Evolutionary conservation across 2,329 filamentous ascomycete genomes (phyloP).

Genomic region (Trichoderma sp.): DNA sequence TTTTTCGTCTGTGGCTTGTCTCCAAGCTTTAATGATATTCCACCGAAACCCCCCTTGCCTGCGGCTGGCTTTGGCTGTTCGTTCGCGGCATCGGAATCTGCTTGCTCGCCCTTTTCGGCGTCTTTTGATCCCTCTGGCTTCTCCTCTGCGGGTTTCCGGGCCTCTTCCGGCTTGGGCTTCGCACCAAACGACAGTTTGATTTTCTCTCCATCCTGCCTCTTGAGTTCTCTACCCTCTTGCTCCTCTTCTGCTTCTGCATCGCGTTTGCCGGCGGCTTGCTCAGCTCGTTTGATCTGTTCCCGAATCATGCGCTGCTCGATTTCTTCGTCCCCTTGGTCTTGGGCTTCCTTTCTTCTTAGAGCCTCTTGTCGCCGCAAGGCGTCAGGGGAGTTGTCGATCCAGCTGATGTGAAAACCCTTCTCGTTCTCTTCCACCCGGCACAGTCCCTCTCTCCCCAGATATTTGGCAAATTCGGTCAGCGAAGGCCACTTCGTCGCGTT

Average conservation of each 20-base stretch:
- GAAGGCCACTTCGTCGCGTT: slow-evolving; percentile 89
- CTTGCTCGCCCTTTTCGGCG: slow-evolving; percentile 26
- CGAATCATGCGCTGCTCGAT: slow-evolving; percentile 80
- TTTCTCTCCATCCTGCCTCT: slow-evolving; percentile 73
- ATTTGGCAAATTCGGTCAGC: slow-evolving; percentile 87
- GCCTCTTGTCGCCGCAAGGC: slow-evolving; percentile 80
- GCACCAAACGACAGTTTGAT: slow-evolving; percentile 70
- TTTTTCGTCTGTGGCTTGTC: slow-evolving; percentile 73
- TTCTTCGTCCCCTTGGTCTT: slow-evolving; percentile 90
- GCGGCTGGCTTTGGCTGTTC: slow-evolving; percentile 32
- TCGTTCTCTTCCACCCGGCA: slow-evolving; percentile 87
- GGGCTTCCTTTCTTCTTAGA: slow-evolving; percentile 77
- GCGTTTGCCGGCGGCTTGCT: slow-evolving; percentile 52
- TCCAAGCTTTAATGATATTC: slow-evolving; percentile 66
- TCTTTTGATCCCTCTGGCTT: slow-evolving; percentile 1
- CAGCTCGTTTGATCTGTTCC: slow-evolving; percentile 80
- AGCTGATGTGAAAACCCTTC: slow-evolving; percentile 83
- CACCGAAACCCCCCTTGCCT: slow-evolving; percentile 42
- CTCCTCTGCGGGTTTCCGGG: neutral
- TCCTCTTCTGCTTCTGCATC: slow-evolving; percentile 48
- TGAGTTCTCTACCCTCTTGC: slow-evolving; percentile 52
- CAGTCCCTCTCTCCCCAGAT: slow-evolving; percentile 82
- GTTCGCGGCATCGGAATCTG: slow-evolving; percentile 24
- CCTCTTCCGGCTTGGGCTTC: slow-evolving; percentile 40
- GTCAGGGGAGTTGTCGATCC: slow-evolving; percentile 91